phyloP scores from a whole-genome alignment of 768 basidiomycete species.

The Phylloporus arenicola region DNA sequence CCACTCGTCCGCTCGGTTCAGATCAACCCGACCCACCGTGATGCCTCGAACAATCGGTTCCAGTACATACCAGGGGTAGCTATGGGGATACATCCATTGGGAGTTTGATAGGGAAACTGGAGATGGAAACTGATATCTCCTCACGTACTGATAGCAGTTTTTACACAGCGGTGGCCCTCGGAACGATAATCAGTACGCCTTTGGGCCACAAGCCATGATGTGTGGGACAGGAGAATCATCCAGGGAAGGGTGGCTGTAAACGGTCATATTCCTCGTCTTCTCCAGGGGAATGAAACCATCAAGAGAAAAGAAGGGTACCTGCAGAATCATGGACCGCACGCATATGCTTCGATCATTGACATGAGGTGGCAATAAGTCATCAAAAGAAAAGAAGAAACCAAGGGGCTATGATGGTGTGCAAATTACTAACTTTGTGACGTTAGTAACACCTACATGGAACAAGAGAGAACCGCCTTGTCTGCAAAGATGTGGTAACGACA shows the following conservation, averaged over 20 bases:
- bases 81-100: not conserved
- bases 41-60: not conserved
- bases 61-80: not conserved
- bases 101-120: no score
- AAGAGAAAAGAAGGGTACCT: conserved; percentile 4
- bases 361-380: conserved; percentile 11
- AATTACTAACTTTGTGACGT: not conserved
- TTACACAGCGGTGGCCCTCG: conserved; percentile 6
- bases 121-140: conserved; percentile 1
- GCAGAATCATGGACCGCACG: not conserved
- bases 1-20: not conserved
- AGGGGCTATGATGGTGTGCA: conserved; percentile 6
- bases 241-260: conserved; percentile 19
- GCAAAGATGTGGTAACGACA: no score
- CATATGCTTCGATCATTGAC: conserved; percentile 8
- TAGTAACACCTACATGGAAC: not conserved
- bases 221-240: conserved; percentile 17
- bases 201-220: conserved; percentile 5
- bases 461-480: not conserved
- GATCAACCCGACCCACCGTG: not conserved
- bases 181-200: conserved; percentile 5
- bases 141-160: conserved; percentile 3
- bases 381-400: not conserved
- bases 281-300: conserved; percentile 2
- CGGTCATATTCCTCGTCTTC: conserved; percentile 6